Evolutionary conservation across 176 grass and related monocot species (phyloP).

Genomic region (Paspalum notatum): DNA sequence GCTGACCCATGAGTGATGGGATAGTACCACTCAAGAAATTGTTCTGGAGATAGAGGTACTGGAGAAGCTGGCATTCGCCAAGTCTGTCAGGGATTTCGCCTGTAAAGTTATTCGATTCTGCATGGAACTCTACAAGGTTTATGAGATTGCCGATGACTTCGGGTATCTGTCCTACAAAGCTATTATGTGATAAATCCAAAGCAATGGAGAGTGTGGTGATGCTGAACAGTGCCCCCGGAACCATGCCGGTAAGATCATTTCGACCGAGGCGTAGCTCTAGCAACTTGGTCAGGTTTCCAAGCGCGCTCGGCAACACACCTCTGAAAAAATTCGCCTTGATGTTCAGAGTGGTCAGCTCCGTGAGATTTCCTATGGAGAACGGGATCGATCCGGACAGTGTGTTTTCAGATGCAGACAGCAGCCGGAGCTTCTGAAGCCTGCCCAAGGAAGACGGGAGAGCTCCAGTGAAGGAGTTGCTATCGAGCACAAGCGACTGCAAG

Average conservation of each 20-base stretch:
- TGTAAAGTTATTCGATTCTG: not conserved
- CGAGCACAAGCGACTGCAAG: not conserved
- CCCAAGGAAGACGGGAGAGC: slow-evolving; percentile 46
- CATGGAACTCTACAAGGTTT: not conserved
- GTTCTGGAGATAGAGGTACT: slow-evolving; percentile 35
- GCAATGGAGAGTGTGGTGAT: slow-evolving; percentile 26
- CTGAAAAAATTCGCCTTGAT: slow-evolving; percentile 6
- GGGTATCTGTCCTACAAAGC: not conserved
- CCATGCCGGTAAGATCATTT: slow-evolving; percentile 38
- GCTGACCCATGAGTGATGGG: slow-evolving; percentile 16
- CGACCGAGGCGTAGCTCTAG: not conserved
- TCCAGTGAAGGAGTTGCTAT: slow-evolving; percentile 35
- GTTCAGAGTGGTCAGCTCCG: slow-evolving; percentile 1
- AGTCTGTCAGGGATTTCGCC: not conserved
- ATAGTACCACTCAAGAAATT: slow-evolving; percentile 44
- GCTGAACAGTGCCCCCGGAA: slow-evolving; percentile 31
- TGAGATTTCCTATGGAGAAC: not conserved
- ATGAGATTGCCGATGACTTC: not conserved
- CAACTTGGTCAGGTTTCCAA: slow-evolving; percentile 38
- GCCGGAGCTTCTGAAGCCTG: too few species aligned
- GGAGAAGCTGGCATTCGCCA: slow-evolving; percentile 45
- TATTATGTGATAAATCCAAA: too few species aligned
- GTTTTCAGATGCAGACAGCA: slow-evolving; percentile 1
- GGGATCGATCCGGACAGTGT: slow-evolving; percentile 28
- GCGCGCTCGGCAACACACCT: slow-evolving; percentile 13